Conservation (phyloP, 495 filamentous ascomycete species). For the Bacidia gigantensis region DNA sequence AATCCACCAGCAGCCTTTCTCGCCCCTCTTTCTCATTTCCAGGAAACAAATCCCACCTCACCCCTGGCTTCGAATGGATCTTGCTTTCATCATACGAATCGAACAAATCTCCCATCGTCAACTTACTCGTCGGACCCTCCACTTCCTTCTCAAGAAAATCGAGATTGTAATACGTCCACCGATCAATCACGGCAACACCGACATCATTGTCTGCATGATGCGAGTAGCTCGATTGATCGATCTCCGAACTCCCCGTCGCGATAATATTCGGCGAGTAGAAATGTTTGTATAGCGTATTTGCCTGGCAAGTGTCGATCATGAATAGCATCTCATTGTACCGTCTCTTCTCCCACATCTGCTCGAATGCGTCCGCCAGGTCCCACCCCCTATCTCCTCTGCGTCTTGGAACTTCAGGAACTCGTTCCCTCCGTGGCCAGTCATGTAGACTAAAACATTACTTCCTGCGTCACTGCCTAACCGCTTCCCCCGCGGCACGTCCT, state of each 20-base stretch:
- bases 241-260: constrained; percentile 83
- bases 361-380: constrained; percentile 93
- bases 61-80: constrained; percentile 85
- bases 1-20: constrained; percentile 74
- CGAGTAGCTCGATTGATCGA: constrained; percentile 87
- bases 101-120: constrained; percentile 83
- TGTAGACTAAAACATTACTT: constrained; percentile 94
- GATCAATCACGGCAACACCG: constrained; percentile 93
- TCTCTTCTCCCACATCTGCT: constrained; percentile 99
- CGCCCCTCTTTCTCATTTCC: constrained; percentile 59
- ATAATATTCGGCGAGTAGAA: constrained; percentile 96
- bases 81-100: constrained; percentile 90
- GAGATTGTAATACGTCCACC: constrained; percentile 97
- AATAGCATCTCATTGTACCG: constrained; percentile 92
- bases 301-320: constrained; percentile 99
- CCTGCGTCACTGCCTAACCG: constrained; percentile 81
- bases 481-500: constrained; percentile 89
- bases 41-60: constrained; percentile 82
- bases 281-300: constrained; percentile 97
- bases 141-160: constrained; percentile 92
- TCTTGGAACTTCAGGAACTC: constrained; percentile 98
- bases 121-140: constrained; percentile 63
- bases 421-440: constrained; percentile 98
- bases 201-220: constrained; percentile 98
- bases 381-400: constrained; percentile 91